phyloP scores from a whole-genome alignment of 2,329 filamentous ascomycete genomes.

The Chrysoporthe deuterocubensis region DNA sequence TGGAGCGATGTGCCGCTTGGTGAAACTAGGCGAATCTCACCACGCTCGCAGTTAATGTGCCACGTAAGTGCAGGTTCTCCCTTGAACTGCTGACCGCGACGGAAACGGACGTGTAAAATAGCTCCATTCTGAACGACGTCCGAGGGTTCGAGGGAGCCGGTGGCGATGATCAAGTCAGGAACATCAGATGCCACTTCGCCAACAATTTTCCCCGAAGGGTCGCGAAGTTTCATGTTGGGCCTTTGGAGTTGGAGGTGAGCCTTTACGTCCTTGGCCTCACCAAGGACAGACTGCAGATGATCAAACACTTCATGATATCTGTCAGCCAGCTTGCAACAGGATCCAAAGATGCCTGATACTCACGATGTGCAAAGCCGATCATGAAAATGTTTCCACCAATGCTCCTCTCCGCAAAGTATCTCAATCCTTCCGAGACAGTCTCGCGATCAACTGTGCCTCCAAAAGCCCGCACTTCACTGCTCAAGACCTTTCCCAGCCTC shows the following conservation, averaged over 20 bases:
- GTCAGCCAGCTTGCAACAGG: conserved; percentile 30
- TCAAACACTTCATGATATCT: conserved; percentile 47
- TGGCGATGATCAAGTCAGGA: conserved; percentile 35
- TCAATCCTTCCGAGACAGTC: conserved; percentile 39
- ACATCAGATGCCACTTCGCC: conserved; percentile 39
- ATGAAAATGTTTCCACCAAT: conserved; percentile 51
- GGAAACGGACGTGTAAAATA: conserved; percentile 44
- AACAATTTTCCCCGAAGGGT: conserved; percentile 37
- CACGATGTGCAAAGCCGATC: conserved; percentile 49
- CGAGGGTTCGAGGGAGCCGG: conserved; percentile 38
- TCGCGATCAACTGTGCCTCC: conserved; percentile 43
- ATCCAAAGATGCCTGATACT: conserved; percentile 28
- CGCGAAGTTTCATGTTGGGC: conserved; percentile 43
- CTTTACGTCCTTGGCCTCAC: conserved; percentile 46
- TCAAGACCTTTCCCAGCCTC: conserved; percentile 56
- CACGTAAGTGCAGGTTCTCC: conserved; percentile 48
- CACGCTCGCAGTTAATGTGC: conserved; percentile 52
- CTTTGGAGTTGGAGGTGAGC: conserved; percentile 51
- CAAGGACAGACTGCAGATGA: conserved; percentile 49
- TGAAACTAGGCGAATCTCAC: conserved; percentile 46
- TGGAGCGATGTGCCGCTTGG: conserved; percentile 37
- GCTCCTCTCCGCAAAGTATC: conserved; percentile 53
- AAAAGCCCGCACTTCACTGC: conserved; percentile 48
- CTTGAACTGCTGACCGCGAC: conserved; percentile 51
- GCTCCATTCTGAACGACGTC: conserved; percentile 38